phyloP scores from a whole-genome alignment of 75 land plant species.

The Pinus albicaulis region DNA sequence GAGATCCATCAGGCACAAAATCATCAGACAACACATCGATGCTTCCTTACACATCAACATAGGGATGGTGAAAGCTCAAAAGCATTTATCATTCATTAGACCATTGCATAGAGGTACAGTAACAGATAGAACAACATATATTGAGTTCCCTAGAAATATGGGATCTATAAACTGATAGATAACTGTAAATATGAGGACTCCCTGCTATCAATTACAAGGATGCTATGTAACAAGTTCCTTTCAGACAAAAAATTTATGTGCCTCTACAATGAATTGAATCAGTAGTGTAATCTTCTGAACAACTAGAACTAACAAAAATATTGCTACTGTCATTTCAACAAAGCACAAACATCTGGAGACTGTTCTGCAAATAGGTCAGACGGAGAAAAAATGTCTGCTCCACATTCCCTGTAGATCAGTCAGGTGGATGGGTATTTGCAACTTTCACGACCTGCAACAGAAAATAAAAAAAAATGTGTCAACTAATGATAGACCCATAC shows the following conservation, averaged over 20 bases:
- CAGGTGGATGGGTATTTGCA: no score
- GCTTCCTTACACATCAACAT: no score
- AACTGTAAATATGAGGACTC: no score
- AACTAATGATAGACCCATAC: not conserved
- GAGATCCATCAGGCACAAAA: no score
- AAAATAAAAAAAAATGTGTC: not conserved
- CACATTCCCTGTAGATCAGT: not conserved
- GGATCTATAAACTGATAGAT: no score
- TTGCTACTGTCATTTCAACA: no score
- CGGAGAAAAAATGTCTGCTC: not conserved
- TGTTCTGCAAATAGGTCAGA: not conserved
- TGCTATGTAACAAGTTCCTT: not conserved
- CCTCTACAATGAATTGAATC: not conserved
- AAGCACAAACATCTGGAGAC: not conserved
- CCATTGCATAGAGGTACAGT: no score
- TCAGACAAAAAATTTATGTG: not conserved
- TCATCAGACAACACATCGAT: no score
- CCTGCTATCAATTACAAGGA: not conserved
- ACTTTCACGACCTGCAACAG: conserved; percentile 8
- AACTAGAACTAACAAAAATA: not conserved
- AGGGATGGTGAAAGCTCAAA: no score
- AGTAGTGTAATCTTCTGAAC: not conserved
- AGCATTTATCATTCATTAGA: no score
- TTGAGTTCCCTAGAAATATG: no score
- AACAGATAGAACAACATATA: no score